These are phyloP conservation scores for Geotrichum candidum DNA, from an alignment of 1,139 yeast genomes.

Conservation along the genomic window DNA sequence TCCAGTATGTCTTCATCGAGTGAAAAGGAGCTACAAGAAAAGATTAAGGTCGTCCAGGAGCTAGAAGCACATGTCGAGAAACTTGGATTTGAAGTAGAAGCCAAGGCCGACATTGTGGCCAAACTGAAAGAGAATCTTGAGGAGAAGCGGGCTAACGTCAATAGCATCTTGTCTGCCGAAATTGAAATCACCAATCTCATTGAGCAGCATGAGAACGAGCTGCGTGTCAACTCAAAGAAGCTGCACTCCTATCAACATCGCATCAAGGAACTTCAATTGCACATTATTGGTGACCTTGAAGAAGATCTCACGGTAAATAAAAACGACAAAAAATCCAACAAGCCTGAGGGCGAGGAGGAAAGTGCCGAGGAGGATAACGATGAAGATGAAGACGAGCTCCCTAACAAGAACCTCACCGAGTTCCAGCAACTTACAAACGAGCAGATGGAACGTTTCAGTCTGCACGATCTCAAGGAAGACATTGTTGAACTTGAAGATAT, in stretches of 20 bases:
- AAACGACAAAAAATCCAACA: slow-evolving; percentile 12
- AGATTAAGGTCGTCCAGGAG: slow-evolving; percentile 5
- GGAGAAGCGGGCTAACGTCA: slow-evolving; percentile 48
- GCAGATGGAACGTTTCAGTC: slow-evolving; percentile 48
- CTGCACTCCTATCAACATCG: slow-evolving; percentile 36
- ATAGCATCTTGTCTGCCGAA: slow-evolving; percentile 60
- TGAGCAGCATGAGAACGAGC: slow-evolving; percentile 48
- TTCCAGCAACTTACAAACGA: slow-evolving; percentile 42
- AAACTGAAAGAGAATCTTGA: slow-evolving; percentile 44
- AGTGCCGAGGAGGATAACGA: slow-evolving; percentile 16
- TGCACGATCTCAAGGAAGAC: slow-evolving; percentile 46
- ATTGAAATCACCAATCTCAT: slow-evolving; percentile 60
- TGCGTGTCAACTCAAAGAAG: slow-evolving; percentile 41
- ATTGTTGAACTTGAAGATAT: slow-evolving; percentile 53
- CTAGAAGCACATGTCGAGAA: slow-evolving; percentile 36
- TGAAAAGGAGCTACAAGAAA: slow-evolving; percentile 24
- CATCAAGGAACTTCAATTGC: slow-evolving; percentile 27
- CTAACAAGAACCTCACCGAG: slow-evolving; percentile 20
- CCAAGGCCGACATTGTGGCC: slow-evolving; percentile 36
- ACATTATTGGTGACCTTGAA: slow-evolving; percentile 26
- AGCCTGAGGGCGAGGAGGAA: slow-evolving; percentile 15
- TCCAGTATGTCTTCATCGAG: slow-evolving; percentile 37
- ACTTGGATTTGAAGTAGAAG: slow-evolving; percentile 31
- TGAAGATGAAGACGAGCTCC: slow-evolving; percentile 18
- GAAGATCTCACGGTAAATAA: slow-evolving; percentile 14